These are phyloP conservation scores for Xylariales sp. DNA, from an alignment of 2,329 filamentous ascomycete species.

Conservation along the genomic window DNA sequence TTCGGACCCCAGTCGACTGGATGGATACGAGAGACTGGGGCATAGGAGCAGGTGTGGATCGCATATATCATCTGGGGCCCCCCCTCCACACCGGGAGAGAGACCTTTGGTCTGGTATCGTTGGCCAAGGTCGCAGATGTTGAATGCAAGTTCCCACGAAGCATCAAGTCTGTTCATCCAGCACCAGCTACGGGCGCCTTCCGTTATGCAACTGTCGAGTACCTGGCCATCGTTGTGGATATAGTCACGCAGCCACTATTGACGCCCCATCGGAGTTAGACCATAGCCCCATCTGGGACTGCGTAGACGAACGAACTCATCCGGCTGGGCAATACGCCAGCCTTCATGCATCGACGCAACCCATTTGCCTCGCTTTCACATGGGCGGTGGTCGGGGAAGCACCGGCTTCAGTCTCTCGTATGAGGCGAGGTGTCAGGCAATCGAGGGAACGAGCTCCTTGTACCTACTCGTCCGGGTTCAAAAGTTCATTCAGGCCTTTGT, in stretches of 20 bases:
- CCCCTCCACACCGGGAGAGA: too few relatives aligned
- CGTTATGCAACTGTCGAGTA: neutral
- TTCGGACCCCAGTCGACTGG: neutral
- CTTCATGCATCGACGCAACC: neutral
- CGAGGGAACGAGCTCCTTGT: neutral
- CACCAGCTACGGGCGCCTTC: neutral
- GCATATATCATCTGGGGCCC: too few relatives aligned
- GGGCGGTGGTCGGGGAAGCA: neutral
- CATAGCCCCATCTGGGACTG: too few relatives aligned
- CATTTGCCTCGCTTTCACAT: neutral
- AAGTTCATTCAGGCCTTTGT: too few relatives aligned
- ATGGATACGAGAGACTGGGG: too few relatives aligned
- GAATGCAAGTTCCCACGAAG: neutral
- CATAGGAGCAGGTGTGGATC: too few relatives aligned
- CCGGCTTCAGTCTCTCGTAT: too few relatives aligned
- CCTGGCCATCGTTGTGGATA: neutral
- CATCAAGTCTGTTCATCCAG: neutral
- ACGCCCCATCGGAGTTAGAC: too few relatives aligned
- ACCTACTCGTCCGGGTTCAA: neutral
- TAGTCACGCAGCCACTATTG: too few relatives aligned
- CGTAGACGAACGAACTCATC: neutral
- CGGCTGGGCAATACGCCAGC: too few relatives aligned
- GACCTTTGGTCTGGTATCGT: too few relatives aligned
- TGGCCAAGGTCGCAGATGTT: neutral
- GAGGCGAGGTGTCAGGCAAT: neutral